Percentiles rank a stretch among this genome's conserved stretches.
Evolutionary conservation across 139 green algal species (phyloP).

Genomic region (Chlorella sp.): DNA sequence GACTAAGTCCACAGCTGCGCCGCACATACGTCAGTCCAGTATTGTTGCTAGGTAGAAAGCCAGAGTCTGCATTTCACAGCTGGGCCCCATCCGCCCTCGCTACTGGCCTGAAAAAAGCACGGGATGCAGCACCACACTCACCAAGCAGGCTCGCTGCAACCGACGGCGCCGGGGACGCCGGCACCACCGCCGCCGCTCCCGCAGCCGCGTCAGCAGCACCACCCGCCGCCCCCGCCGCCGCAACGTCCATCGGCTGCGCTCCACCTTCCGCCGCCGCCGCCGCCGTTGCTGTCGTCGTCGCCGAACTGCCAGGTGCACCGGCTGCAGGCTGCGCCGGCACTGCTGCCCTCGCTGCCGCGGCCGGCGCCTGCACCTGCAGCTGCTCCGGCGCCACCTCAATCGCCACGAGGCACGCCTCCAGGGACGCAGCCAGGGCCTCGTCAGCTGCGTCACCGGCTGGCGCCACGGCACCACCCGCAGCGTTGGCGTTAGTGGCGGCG

Average conservation of each 20-base stretch:
- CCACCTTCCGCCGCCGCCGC: conserved; percentile 1
- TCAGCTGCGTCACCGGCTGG: conserved; percentile 9
- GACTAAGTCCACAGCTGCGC: too few species aligned
- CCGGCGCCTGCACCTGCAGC: conserved; percentile 6
- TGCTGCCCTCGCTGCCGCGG: not conserved
- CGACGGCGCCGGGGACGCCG: not conserved
- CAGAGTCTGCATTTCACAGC: too few species aligned
- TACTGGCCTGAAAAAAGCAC: too few species aligned
- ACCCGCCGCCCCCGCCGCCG: conserved; percentile 3
- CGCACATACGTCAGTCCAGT: too few species aligned
- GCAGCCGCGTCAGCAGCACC: conserved; percentile 6
- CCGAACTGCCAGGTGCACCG: not conserved
- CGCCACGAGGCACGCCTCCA: conserved; percentile 42
- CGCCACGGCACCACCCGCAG: conserved; percentile 6
- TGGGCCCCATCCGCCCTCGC: too few species aligned
- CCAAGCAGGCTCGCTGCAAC: not conserved
- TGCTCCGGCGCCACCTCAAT: conserved; percentile 17
- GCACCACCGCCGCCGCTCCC: not conserved
- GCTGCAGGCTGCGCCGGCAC: not conserved
- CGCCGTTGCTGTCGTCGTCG: not conserved
- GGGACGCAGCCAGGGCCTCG: conserved; percentile 20
- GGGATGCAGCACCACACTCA: too few species aligned
- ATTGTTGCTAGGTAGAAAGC: too few species aligned
- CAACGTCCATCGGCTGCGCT: too few species aligned
- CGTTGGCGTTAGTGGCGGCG: conserved; percentile 5